Conservation (phyloP, 805 yeast genomes). For the Metschnikowia arizonensis region DNA sequence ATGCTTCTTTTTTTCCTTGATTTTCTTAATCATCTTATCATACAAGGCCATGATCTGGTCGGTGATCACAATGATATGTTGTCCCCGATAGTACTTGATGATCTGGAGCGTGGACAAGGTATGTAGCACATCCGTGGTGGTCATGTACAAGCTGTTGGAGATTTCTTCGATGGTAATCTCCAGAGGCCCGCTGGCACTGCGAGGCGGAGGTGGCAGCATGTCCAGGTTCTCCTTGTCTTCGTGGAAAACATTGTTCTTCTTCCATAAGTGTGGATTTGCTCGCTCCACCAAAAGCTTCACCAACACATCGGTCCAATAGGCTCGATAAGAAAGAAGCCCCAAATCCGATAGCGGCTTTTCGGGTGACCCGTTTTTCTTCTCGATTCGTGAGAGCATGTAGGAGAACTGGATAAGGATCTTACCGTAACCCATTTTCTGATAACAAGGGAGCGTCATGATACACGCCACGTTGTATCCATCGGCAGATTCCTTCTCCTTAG, state of each 20-base stretch:
- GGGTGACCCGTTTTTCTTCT: slow-evolving; percentile 91
- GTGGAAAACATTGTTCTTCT: slow-evolving; percentile 36
- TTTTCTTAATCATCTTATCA: slow-evolving; percentile 51
- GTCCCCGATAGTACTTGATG: slow-evolving; percentile 90
- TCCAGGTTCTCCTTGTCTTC: slow-evolving; percentile 25
- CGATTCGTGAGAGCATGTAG: slow-evolving; percentile 83
- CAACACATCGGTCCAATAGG: slow-evolving; percentile 92
- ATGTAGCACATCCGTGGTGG: slow-evolving; percentile 91
- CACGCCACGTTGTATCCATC: slow-evolving; percentile 96
- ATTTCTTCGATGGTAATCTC: slow-evolving; percentile 89
- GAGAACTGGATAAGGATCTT: slow-evolving; percentile 88
- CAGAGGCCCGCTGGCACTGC: slow-evolving; percentile 18
- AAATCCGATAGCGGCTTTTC: slow-evolving; percentile 95
- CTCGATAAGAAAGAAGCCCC: slow-evolving; percentile 89
- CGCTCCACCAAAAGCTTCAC: slow-evolving; percentile 67
- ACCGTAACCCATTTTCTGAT: slow-evolving; percentile 94
- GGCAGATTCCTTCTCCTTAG: slow-evolving; percentile 94
- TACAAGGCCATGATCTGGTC: slow-evolving; percentile 76
- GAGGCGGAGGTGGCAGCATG: slow-evolving; percentile 18
- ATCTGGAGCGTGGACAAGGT: slow-evolving; percentile 89
- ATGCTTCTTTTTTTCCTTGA: slow-evolving; percentile 68
- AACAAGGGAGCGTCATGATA: slow-evolving; percentile 92
- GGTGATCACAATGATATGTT: slow-evolving; percentile 81
- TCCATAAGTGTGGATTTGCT: slow-evolving; percentile 35
- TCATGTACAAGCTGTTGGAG: slow-evolving; percentile 83